A percentile compares a stretch with the other conserved stretches of the same genome.
phyloP scores from a whole-genome alignment of 345 rosid genomes.

The Melaleuca alternifolia region DNA sequence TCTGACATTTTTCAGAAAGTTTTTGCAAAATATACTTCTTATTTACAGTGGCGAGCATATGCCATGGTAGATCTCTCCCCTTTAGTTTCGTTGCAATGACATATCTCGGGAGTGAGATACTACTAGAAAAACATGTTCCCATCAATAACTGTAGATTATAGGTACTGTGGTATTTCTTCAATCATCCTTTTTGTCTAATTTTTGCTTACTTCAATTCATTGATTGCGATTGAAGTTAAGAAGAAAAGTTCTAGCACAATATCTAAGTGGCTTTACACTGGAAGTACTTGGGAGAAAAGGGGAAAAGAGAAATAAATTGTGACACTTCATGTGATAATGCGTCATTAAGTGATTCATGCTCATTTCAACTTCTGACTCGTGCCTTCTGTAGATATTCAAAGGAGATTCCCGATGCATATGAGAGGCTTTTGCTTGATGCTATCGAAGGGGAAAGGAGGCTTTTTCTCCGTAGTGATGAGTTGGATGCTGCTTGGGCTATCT shows the following conservation, averaged over 20 bases:
- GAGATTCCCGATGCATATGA: conserved; percentile 96
- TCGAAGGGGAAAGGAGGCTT: conserved; percentile 87
- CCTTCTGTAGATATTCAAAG: conserved; percentile 49
- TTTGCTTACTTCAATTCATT: background rate
- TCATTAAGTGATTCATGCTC: background rate
- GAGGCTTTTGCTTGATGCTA: conserved; percentile 85
- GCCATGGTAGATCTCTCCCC: background rate
- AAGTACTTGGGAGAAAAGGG: background rate
- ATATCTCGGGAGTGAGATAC: background rate
- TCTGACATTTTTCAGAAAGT: background rate
- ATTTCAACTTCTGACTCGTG: background rate
- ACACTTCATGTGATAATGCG: background rate
- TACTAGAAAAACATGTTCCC: background rate
- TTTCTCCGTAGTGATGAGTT: conserved; percentile 93
- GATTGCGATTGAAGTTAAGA: background rate
- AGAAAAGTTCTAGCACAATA: background rate
- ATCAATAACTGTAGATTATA: background rate
- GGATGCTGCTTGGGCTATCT: conserved; percentile 84
- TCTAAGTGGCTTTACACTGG: background rate
- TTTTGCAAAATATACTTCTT: background rate
- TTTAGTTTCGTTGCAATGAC: background rate
- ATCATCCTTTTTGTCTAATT: background rate
- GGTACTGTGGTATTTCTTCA: background rate
- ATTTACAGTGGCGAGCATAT: background rate
- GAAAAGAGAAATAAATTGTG: background rate